Conservation (phyloP, 805 yeast species). For the Ogataea dorogensis region DNA sequence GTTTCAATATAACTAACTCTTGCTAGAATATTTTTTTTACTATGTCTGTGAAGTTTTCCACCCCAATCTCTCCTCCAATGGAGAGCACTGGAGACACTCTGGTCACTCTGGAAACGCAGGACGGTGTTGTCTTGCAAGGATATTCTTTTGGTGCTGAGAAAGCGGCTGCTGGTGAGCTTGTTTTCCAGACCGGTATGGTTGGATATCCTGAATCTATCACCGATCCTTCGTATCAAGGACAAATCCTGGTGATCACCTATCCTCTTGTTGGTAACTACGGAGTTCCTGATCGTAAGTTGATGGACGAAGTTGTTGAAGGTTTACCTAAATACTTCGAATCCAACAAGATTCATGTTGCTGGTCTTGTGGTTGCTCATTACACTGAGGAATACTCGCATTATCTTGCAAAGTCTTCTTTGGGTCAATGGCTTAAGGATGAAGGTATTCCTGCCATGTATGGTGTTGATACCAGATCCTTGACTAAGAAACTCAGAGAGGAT, state of each 20-base stretch:
- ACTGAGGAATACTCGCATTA: slow-evolving; percentile 94
- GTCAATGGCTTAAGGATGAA: slow-evolving; percentile 89
- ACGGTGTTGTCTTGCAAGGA: slow-evolving; percentile 86
- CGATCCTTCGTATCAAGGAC: slow-evolving; percentile 98
- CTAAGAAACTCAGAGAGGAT: slow-evolving; percentile 86
- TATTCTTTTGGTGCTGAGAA: slow-evolving; percentile 94
- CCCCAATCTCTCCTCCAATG: slow-evolving; percentile 90
- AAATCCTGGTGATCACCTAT: slow-evolving; percentile 91
- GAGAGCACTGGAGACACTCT: slow-evolving; percentile 77
- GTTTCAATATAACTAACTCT: slow-evolving; percentile 3
- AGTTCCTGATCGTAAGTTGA: slow-evolving; percentile 85
- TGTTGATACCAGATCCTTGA: slow-evolving; percentile 93
- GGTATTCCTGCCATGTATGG: slow-evolving; percentile 96
- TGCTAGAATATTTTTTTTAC: slow-evolving; percentile 4
- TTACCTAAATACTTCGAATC: slow-evolving; percentile 95
- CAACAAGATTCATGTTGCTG: slow-evolving; percentile 89
- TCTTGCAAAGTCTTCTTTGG: slow-evolving; percentile 88
- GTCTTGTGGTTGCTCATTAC: slow-evolving; percentile 93
- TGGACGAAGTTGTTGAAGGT: slow-evolving; percentile 69
- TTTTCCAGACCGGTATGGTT: slow-evolving; percentile 99
- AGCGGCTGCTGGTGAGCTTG: slow-evolving; percentile 93
- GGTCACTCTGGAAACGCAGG: slow-evolving; percentile 84
- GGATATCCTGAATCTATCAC: slow-evolving; percentile 98
- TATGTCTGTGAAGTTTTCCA: slow-evolving; percentile 53
- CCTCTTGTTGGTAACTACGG: slow-evolving; percentile 99